Percentiles rank a stretch among this genome's conserved stretches.
Evolutionary conservation across 2,329 filamentous ascomycete species (phyloP).

Genomic region (Reticulascus tulasneorum): DNA sequence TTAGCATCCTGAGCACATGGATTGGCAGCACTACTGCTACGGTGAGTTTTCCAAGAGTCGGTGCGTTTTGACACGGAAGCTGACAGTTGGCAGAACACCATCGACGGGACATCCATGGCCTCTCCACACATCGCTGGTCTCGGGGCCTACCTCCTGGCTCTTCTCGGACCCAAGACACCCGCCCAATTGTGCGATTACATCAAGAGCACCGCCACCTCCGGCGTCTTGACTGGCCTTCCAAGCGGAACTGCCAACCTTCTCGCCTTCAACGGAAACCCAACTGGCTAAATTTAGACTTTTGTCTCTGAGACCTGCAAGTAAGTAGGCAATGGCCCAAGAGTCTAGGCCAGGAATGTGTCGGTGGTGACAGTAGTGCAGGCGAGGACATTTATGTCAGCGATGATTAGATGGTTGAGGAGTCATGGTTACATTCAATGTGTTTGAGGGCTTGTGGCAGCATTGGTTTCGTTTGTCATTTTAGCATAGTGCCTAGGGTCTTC

Average conservation of each 20-base stretch:
- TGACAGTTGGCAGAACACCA: slow-evolving; percentile 5
- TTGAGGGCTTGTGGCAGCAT: too few species aligned
- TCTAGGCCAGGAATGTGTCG: too few species aligned
- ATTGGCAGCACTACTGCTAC: slow-evolving; percentile 32
- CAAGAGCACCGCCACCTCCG: slow-evolving; percentile 32
- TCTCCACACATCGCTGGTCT: slow-evolving; percentile 16
- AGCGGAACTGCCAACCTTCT: slow-evolving; percentile 29
- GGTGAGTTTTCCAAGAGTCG: slow-evolving; percentile 5
- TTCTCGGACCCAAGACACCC: slow-evolving; percentile 26
- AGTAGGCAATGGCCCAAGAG: too few species aligned
- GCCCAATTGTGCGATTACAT: slow-evolving; percentile 37
- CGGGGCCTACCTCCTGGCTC: slow-evolving; percentile 32
- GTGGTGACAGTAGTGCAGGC: too few species aligned
- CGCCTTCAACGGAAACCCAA: slow-evolving; percentile 31
- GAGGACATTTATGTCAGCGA: too few species aligned
- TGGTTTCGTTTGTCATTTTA: too few species aligned
- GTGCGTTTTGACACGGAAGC: background rate
- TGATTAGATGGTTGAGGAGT: too few species aligned
- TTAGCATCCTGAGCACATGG: slow-evolving; percentile 44
- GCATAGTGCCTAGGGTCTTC: too few species aligned
- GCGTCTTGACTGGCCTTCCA: slow-evolving; percentile 30
- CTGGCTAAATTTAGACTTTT: too few species aligned
- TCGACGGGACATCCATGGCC: slow-evolving; percentile 18
- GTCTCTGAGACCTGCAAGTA: too few species aligned
- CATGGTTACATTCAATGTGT: too few species aligned